Conservation (phyloP, 169 alveolate genomes). For the Plasmodium ovale region DNA sequence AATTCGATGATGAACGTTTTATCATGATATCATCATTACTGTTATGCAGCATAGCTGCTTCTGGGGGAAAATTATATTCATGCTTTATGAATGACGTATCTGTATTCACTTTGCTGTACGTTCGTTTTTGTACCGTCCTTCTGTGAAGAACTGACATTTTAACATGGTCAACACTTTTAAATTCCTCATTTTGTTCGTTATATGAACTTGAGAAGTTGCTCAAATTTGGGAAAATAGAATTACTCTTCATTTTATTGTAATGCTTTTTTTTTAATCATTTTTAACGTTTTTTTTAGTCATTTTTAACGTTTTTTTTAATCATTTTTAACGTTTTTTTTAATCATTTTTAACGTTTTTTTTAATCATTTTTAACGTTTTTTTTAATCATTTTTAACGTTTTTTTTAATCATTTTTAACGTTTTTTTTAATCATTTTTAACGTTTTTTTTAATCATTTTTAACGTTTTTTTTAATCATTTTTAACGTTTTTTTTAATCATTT, state of each 20-base stretch:
- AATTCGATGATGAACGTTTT: background rate
- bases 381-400: background rate
- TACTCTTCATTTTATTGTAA: constrained; percentile 46
- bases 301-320: background rate
- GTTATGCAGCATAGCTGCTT: constrained; percentile 26
- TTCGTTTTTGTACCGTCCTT: constrained; percentile 13
- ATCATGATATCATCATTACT: background rate
- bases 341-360: background rate
- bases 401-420: background rate
- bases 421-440: background rate
- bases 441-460: background rate
- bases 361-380: background rate
- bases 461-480: background rate
- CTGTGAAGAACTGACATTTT: constrained; percentile 13
- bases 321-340: background rate
- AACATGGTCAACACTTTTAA: background rate
- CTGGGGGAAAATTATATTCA: constrained; percentile 3
- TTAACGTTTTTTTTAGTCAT: background rate
- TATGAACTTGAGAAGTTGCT: constrained; percentile 34
- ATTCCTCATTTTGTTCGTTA: constrained; percentile 11
- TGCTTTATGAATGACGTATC: constrained; percentile 11
- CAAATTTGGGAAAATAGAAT: constrained; percentile 24
- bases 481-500: background rate
- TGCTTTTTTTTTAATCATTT: constrained; percentile 15
- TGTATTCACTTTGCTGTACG: constrained; percentile 23